Base-by-base conservation (phyloP, 768 basidiomycete genomes). In the Coprinopsis marcescibilis region DNA sequence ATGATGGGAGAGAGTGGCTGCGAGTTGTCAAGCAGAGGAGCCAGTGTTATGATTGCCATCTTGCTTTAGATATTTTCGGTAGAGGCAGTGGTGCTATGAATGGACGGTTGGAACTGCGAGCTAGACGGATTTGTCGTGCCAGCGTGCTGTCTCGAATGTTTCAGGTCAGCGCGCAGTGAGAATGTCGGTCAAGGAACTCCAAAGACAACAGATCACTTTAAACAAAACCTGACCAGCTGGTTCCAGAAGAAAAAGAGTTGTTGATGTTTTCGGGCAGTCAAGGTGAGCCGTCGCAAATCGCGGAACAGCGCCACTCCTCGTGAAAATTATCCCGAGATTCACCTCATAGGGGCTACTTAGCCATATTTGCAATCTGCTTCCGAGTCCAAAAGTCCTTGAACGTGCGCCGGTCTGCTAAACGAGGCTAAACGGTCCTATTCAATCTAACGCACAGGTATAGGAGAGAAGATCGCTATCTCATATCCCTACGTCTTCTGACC, bases 81-180 rank as follows among this genome's bases (percentile, higher is more conserved):
- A 20, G 30, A 30, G 41, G 41, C 41, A 27, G 41, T 43, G 26
- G 41, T 43, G 41, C 26, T 43, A 43, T 43, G 41, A 43, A 43
- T 43, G 41, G 41, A 27, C 4, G 5, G 12, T 27, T 17, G 5
- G 41, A 19, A 10, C 27, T 30, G 41, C 41, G 25, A n/a, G 41
- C 17, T 15, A 20, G 12, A 4, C 41, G 26, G 41, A 43, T 43
- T 43, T 30, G 41, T 27, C n/a, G 4, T 12, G 26, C 27, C 14
- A 30, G 41, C 8, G 10, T 32, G 30, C 8, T 43, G 41, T 27
- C 41, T 43, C 12, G 26, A 43, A 43, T 43, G 41, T 43, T 27
- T 26, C 24, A 43, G 4, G 14, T 20, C 8, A 43, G 25, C n/a
- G 13, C 26, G 41, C 41, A 27, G 15, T n/a, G 17, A 27, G 25